phyloP scores from a whole-genome alignment of 2,329 filamentous ascomycete genomes.

The Zymoseptoria crescenta region DNA sequence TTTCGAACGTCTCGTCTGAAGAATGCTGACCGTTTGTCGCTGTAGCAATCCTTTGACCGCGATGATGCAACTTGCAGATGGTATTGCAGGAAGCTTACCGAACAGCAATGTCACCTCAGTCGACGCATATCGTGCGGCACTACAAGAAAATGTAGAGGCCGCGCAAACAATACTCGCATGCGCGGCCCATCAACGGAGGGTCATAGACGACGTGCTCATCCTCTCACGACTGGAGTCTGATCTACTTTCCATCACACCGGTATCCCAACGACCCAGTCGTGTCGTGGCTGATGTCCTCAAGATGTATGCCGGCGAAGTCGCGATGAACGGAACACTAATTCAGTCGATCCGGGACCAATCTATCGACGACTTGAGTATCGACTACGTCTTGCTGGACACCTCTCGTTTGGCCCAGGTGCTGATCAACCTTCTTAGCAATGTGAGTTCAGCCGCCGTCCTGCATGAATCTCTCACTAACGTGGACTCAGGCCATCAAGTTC shows the following conservation, averaged over 20 bases:
- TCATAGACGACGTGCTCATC: slow-evolving; percentile 42
- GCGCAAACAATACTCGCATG: slow-evolving; percentile 27
- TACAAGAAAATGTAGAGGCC: slow-evolving; percentile 16
- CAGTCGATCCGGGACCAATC: slow-evolving; percentile 5
- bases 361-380: slow-evolving; percentile 1
- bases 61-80: slow-evolving; percentile 38
- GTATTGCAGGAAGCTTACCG: slow-evolving; percentile 23
- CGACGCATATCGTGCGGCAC: slow-evolving; percentile 1
- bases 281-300: slow-evolving; percentile 28
- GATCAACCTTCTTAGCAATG: slow-evolving; percentile 33
- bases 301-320: slow-evolving; percentile 34
- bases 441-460: slow-evolving; percentile 30
- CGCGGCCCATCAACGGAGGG: slow-evolving; percentile 28
- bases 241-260: slow-evolving; percentile 32
- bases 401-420: slow-evolving; percentile 27
- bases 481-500: slow-evolving; percentile 2
- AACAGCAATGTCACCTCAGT: background rate
- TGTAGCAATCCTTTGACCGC: slow-evolving; percentile 35
- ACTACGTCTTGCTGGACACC: slow-evolving; percentile 26
- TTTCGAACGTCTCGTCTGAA: background rate
- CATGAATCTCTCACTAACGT: background rate
- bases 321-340: slow-evolving; percentile 27
- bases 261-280: slow-evolving; percentile 27
- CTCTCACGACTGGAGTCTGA: slow-evolving; percentile 32
- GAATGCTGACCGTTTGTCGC: background rate